Evolutionary conservation across 768 basidiomycete species (phyloP).

Genomic region (Termitomyces heimii): DNA sequence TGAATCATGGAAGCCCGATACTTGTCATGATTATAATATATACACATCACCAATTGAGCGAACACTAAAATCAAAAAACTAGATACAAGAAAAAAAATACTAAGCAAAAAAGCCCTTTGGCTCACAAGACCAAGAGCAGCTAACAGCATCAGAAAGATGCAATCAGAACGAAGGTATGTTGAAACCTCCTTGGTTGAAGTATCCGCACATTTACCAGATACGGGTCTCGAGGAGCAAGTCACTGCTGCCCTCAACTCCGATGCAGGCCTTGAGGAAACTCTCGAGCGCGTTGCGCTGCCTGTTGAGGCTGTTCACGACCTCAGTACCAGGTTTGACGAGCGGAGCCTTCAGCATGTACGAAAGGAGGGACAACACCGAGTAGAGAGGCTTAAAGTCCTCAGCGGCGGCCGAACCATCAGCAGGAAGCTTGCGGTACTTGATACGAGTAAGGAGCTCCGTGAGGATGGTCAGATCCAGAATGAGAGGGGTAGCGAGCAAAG

Average conservation of each 20-base stretch:
- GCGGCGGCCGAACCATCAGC: conserved; percentile 18
- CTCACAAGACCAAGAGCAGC: no score
- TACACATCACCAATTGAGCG: background rate
- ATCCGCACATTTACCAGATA: conserved; percentile 60
- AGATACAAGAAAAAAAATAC: background rate
- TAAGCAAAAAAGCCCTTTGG: no score
- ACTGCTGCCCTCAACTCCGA: conserved; percentile 76
- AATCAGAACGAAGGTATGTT: background rate
- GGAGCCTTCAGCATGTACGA: conserved; percentile 98
- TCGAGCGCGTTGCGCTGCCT: conserved; percentile 95
- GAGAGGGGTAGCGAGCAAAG: conserved; percentile 90
- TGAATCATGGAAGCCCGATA: no score
- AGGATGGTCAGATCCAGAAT: conserved; percentile 93
- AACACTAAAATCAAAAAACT: background rate
- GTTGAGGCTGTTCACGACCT: conserved; percentile 92
- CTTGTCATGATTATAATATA: no score
- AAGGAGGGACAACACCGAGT: conserved; percentile 88
- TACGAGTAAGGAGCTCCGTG: conserved; percentile 88
- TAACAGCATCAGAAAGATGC: no score
- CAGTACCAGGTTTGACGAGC: conserved; percentile 91
- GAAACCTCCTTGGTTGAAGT: conserved; percentile 1
- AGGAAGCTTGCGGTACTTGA: conserved; percentile 71
- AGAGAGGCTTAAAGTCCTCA: conserved; percentile 75
- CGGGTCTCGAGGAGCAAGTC: conserved; percentile 86
- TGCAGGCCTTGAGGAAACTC: conserved; percentile 89